These are phyloP conservation scores for Penicillium parvum DNA, from an alignment of 495 filamentous ascomycete genomes.

Conservation along the genomic window DNA sequence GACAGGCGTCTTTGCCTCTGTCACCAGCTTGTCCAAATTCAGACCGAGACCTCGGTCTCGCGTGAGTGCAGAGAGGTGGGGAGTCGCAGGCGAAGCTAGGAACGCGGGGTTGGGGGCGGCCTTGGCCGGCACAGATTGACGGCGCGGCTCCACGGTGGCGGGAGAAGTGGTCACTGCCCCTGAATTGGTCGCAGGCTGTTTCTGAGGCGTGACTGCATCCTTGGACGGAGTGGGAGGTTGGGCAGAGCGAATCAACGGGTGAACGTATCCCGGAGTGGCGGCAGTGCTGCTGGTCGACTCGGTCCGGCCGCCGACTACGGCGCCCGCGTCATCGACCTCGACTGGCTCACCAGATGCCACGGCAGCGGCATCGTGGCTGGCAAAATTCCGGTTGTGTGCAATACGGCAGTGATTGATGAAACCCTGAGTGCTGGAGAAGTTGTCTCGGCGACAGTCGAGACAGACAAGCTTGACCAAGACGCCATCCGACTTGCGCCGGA, in stretches of 20 bases:
- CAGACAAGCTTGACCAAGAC: slow-evolving; percentile 76
- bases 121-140: slow-evolving; percentile 12
- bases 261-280: slow-evolving; percentile 53
- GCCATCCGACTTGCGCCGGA: slow-evolving; percentile 57
- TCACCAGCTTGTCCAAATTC: slow-evolving; percentile 54
- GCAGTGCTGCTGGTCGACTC: slow-evolving; percentile 30
- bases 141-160: slow-evolving; percentile 13
- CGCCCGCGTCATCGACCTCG: slow-evolving; percentile 60
- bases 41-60: slow-evolving; percentile 58
- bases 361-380: slow-evolving; percentile 94
- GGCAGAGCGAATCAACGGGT: slow-evolving; percentile 63
- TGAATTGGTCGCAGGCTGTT: slow-evolving; percentile 13
- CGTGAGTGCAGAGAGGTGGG: slow-evolving; percentile 70
- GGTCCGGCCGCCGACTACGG: slow-evolving; percentile 49
- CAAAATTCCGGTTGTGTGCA: slow-evolving; percentile 82
- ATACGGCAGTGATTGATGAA: slow-evolving; percentile 99
- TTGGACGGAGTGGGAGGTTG: slow-evolving; percentile 44
- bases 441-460: slow-evolving; percentile 77
- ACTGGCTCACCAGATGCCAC: slow-evolving; percentile 78
- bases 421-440: slow-evolving; percentile 92
- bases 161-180: slow-evolving; percentile 33
- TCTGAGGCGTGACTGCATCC: slow-evolving; percentile 33
- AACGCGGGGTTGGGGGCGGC: slow-evolving; percentile 22
- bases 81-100: slow-evolving; percentile 60
- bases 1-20: slow-evolving; percentile 20